Base-by-base conservation (phyloP, 371 early-diverging fungal genomes). In the Blastocladiella emersonii region DNA sequence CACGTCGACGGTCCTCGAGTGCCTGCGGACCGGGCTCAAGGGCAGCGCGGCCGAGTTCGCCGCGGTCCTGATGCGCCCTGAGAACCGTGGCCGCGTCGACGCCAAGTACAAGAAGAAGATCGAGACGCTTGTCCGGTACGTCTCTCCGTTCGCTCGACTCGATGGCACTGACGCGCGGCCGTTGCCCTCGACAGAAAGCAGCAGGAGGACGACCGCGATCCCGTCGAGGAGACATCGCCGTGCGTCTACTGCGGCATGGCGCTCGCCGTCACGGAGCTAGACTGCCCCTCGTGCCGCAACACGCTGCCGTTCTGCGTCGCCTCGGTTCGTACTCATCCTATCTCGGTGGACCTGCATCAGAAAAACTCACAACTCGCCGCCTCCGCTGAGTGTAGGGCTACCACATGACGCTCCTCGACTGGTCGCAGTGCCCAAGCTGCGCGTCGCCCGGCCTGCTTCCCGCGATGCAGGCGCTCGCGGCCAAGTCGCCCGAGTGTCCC, bases 1-100 rank as follows among this genome's bases (percentile, higher is more conserved):
- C 32, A 78, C 80, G 34, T 80, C 80, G n/a, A 78, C 80, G 3
- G 80, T 80, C 17, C 68, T 80, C 35, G 80, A 80, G 56, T 80
- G 80, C 65, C 67, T 75, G 44, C 63, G 77, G 27, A 67, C 71
- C 19, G 74, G 71, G 3, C 61, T 78, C 48, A 76, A 74, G 61
- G 72, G 69, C 25, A 68, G 66, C 34, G 72, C 80, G 0, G 74
- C 71, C 55, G 75, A 80, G 56, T 75, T 67, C 62, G 79, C 81
- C 12, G 70, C 74, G 2, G 70, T 76, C 64, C 65, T 80, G 55
- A 80, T 80, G 77, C 61, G 80, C 37, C 80, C 80, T 7, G 80
- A 80, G 63, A 68, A 80, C 65, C 64, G 78, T 13, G 43, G 68
- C 10, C 64, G 69, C 39, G 61, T 80, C 23, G 80, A 80, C 61